A percentile compares a stretch with the other conserved stretches of the same genome.
These are phyloP conservation scores for Scenedesmus sp. DNA, from an alignment of 163 green algal genomes.

Conservation along the genomic window DNA sequence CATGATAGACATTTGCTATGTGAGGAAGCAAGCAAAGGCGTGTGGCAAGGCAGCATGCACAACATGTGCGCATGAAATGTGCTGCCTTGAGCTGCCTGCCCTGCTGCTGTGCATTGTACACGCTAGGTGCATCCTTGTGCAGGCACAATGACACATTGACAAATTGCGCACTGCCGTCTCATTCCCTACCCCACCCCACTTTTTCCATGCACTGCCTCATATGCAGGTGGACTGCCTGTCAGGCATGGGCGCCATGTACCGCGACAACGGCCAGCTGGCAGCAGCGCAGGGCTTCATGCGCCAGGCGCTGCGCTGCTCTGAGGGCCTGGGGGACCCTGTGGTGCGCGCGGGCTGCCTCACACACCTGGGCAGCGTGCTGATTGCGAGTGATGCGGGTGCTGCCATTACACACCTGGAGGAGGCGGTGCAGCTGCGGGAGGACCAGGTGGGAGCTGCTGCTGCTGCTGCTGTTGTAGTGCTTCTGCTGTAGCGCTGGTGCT, in stretches of 20 bases:
- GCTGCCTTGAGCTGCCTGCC: neutral
- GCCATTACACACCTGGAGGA: slow-evolving; percentile 45
- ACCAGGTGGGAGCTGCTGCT: neutral
- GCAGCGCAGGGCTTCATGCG: slow-evolving; percentile 45
- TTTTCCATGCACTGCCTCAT: neutral
- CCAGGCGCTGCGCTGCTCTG: slow-evolving; percentile 2
- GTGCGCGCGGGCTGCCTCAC: slow-evolving; percentile 26
- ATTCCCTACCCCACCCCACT: neutral
- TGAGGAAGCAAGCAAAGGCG: neutral
- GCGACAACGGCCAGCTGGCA: slow-evolving; percentile 18
- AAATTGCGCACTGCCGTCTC: neutral
- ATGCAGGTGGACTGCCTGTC: slow-evolving; percentile 54
- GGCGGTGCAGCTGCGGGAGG: slow-evolving; percentile 44
- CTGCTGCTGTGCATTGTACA: neutral
- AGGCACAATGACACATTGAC: neutral
- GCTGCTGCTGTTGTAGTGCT: neutral
- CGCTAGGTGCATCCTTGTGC: no score
- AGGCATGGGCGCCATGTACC: slow-evolving; percentile 47
- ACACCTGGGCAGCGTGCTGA: slow-evolving; percentile 41
- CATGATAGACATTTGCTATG: neutral
- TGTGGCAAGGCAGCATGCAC: neutral
- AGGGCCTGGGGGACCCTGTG: neutral
- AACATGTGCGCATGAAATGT: neutral
- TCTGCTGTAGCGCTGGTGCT: neutral
- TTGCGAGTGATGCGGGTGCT: neutral